Evolutionary conservation across 2,329 filamentous ascomycete genomes (phyloP), one percentile per base, ranked within the genome.

Genomic region (Colletotrichum costaricense): DNA sequence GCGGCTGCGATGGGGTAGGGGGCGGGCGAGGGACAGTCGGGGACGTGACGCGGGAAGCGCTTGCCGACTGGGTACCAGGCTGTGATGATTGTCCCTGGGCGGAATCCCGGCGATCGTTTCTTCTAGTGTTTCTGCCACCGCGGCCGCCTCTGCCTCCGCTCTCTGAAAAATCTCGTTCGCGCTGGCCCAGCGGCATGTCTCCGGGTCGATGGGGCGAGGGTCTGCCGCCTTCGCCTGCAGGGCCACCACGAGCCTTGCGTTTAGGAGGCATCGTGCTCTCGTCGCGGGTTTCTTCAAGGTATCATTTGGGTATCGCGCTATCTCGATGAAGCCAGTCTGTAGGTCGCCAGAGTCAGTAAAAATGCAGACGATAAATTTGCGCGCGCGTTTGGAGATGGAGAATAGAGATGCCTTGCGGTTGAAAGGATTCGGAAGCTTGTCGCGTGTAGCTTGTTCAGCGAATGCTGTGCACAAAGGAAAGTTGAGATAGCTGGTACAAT

Each of bases 121-220:
- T 81, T 77, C 87, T 85, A 58, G 83, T 84, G 69, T 84, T 83
- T 75, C 87, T 82, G n/a, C 80, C 81, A 62, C 84, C 84, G 67
- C 88, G 85, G 64, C 82, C 79, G 74, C 86, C 83, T 73, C 85
- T 81, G 62, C 84, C 84, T 76, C 83, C 81, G 52, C 83, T 84
- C 78, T 89, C 86, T 62, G 78, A 76, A 63, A 82, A 81, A 75
- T 88, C 86, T 81, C 88, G 82, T 67, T 92, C 90, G 80, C 91
- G 89, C 75, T 91, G 89, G 56, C 84, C 89, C 67, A 91, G 78
- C 52, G 82, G 78, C 7, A 87, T 87, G 76, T 92, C 88, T 65
- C 85, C 86, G 59, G 91, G 90, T 42, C 90, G 89, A 81, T 93
- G 90, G 64, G 91, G 91, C 63, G 91, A 88, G 24, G 90, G 90